phyloP scores from a whole-genome alignment of 495 filamentous ascomycete species.

The Podospora pseudopauciseta region DNA sequence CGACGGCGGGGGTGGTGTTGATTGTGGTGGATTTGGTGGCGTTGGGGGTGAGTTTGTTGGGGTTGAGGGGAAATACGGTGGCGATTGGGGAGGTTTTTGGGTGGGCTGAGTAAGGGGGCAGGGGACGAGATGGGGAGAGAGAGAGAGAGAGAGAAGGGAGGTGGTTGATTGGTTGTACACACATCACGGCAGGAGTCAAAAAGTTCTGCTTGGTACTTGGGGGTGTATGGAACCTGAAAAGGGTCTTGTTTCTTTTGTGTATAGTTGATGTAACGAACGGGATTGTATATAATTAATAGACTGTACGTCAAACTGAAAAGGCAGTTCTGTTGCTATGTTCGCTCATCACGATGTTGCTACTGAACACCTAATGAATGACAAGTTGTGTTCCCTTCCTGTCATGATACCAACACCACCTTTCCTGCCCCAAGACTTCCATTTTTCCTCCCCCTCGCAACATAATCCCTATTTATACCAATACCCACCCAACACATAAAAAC shows the following conservation, averaged over 20 bases:
- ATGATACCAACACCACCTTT: too few species aligned
- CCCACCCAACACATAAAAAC: too few species aligned
- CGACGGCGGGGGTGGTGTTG: conserved; percentile 72
- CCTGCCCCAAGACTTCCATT: too few species aligned
- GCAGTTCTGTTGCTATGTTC: too few species aligned
- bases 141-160: neutral
- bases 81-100: conserved; percentile 90
- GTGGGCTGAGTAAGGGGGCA: conserved; percentile 48
- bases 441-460: too few species aligned
- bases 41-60: conserved; percentile 63
- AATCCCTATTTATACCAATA: too few species aligned
- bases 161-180: too few species aligned
- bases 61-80: conserved; percentile 65
- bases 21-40: conserved; percentile 73
- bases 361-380: too few species aligned
- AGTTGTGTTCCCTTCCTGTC: too few species aligned
- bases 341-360: too few species aligned
- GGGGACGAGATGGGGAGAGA: neutral
- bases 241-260: neutral
- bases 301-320: neutral
- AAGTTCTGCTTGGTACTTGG: too few species aligned
- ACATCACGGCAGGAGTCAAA: too few species aligned
- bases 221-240: neutral
- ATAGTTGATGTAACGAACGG: neutral
- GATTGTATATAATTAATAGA: conserved; percentile 2